These are phyloP conservation scores for Phytophthora colocasiae DNA, from an alignment of 352 stramenopile genomes.

Conservation along the genomic window DNA sequence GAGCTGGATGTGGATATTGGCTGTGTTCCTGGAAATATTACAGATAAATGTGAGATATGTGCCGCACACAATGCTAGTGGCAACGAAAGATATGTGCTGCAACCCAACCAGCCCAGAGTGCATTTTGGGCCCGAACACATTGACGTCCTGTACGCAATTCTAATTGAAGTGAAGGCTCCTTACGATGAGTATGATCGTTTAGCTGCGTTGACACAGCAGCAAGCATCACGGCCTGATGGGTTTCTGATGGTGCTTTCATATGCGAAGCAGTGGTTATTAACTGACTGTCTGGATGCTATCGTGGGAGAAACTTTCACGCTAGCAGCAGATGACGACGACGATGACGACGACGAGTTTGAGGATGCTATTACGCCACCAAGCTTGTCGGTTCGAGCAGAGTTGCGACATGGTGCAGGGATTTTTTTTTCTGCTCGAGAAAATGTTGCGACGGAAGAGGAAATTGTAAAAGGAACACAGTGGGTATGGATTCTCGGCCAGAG, in stretches of 20 bases:
- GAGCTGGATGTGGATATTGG: slow-evolving; percentile 77
- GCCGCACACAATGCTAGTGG: slow-evolving; percentile 18
- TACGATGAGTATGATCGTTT: slow-evolving; percentile 88
- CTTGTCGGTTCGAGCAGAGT: slow-evolving; percentile 57
- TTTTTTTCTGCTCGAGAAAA: slow-evolving; percentile 58
- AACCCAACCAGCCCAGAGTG: slow-evolving; percentile 55
- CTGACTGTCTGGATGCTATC: slow-evolving; percentile 78
- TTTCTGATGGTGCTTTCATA: slow-evolving; percentile 89
- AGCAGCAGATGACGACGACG: slow-evolving; percentile 63
- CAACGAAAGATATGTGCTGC: slow-evolving; percentile 25
- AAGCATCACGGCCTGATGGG: slow-evolving; percentile 79
- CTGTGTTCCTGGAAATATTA: slow-evolving; percentile 35
- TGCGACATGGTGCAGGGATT: slow-evolving; percentile 58
- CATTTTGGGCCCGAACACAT: slow-evolving; percentile 84
- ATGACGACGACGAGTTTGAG: slow-evolving; percentile 88
- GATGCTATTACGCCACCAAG: slow-evolving; percentile 88
- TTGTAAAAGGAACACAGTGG: slow-evolving; percentile 46
- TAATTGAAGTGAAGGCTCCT: slow-evolving; percentile 87
- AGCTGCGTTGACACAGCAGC: slow-evolving; percentile 68
- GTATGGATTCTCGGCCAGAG: slow-evolving; percentile 63
- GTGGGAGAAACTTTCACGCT: slow-evolving; percentile 52
- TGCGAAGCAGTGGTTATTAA: slow-evolving; percentile 85
- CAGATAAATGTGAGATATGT: slow-evolving; percentile 51
- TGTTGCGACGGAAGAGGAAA: slow-evolving; percentile 10
- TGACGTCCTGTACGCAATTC: slow-evolving; percentile 85